Conservation (phyloP, 805 yeast genomes). For the Kluyveromyces aestuarii region DNA sequence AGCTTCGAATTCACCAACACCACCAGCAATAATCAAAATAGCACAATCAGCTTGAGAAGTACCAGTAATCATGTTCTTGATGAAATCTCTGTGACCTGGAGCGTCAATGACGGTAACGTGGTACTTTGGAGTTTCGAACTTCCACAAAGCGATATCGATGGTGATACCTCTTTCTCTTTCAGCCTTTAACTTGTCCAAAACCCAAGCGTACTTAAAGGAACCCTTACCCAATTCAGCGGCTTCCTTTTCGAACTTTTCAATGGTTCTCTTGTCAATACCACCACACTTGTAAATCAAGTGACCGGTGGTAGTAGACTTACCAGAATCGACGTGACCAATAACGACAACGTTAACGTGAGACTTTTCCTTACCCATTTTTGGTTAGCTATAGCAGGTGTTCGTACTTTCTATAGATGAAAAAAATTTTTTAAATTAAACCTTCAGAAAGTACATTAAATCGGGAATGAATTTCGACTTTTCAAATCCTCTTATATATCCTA, state of each 20-base stretch:
- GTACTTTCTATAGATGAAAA: background rate
- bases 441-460: background rate
- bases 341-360: conserved; percentile 99
- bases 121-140: conserved; percentile 86
- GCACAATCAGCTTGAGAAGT: conserved; percentile 93
- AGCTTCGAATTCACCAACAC: conserved; percentile 92
- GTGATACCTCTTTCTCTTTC: conserved; percentile 98
- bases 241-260: conserved; percentile 96
- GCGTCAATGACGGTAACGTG: conserved; percentile 89
- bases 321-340: conserved; percentile 99
- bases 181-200: conserved; percentile 89
- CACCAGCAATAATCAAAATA: conserved; percentile 82
- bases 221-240: conserved; percentile 97
- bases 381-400: conserved; percentile 3
- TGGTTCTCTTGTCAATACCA: conserved; percentile 98
- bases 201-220: conserved; percentile 98
- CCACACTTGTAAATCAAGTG: conserved; percentile 99
- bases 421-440: background rate
- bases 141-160: conserved; percentile 87
- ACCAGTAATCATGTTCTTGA: conserved; percentile 94
- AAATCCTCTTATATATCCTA: background rate
- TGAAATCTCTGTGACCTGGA: conserved; percentile 95
- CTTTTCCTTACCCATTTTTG: conserved; percentile 82
- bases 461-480: background rate
- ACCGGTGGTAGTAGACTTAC: conserved; percentile 98